Conservation (phyloP, 805 yeast genomes). For the Barnettozyma sp. region DNA sequence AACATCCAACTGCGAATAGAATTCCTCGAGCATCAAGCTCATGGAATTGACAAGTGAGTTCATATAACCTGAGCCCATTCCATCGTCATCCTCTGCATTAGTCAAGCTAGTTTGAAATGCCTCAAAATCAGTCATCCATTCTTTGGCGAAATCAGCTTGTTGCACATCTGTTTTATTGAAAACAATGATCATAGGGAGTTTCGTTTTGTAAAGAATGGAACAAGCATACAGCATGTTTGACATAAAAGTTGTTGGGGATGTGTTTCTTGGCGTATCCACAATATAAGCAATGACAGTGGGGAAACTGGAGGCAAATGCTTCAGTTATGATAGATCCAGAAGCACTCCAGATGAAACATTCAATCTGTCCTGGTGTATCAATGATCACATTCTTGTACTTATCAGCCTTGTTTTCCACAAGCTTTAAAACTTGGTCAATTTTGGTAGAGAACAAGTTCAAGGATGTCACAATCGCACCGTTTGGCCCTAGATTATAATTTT, state of each 20-base stretch:
- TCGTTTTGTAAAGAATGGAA: slow-evolving; percentile 91
- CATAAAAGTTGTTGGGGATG: slow-evolving; percentile 94
- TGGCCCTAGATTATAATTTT: slow-evolving; percentile 90
- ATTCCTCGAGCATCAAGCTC: slow-evolving; percentile 94
- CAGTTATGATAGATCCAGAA: slow-evolving; percentile 92
- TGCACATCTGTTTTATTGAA: slow-evolving; percentile 91
- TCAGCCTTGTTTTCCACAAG: slow-evolving; percentile 70
- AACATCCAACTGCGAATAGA: slow-evolving; percentile 86
- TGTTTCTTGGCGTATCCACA: slow-evolving; percentile 91
- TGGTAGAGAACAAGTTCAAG: slow-evolving; percentile 84
- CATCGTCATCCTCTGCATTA: slow-evolving; percentile 58
- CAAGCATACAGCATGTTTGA: slow-evolving; percentile 98
- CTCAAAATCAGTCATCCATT: slow-evolving; percentile 98
- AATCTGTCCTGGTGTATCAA: slow-evolving; percentile 98
- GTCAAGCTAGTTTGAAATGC: slow-evolving; percentile 74
- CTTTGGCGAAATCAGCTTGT: slow-evolving; percentile 80
- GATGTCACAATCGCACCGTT: slow-evolving; percentile 98
- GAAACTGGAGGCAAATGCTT: slow-evolving; percentile 89
- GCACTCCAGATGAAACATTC: slow-evolving; percentile 99
- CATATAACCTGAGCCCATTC: slow-evolving; percentile 84
- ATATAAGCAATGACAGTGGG: slow-evolving; percentile 96
- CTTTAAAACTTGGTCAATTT: slow-evolving; percentile 89
- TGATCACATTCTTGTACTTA: slow-evolving; percentile 59
- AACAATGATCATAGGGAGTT: slow-evolving; percentile 92
- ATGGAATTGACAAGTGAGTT: slow-evolving; percentile 86